Conservation (phyloP, 2,329 filamentous ascomycete genomes). For the Colletotrichum camelliae region DNA sequence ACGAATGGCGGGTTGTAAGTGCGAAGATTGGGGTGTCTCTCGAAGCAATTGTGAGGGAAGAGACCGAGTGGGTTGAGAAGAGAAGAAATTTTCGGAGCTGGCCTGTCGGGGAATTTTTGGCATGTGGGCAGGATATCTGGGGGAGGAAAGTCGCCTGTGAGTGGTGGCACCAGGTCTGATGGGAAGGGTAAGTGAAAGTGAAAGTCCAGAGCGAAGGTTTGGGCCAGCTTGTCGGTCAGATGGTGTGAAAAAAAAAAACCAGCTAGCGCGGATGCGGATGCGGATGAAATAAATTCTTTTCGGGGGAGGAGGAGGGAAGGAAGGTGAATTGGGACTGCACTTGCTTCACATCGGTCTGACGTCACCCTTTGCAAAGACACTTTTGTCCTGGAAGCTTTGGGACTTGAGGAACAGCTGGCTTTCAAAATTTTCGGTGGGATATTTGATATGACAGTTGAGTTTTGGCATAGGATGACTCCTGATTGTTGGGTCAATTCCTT, state of each 20-base stretch:
- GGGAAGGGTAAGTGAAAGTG: not conserved
- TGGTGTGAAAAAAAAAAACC: not conserved
- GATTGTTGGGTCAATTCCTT: not conserved
- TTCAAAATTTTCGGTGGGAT: not conserved
- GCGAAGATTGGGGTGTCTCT: not conserved
- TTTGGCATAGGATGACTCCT: not conserved
- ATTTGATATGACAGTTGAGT: not conserved
- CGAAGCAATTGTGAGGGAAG: not conserved
- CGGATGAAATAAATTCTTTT: not conserved
- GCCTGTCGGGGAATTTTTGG: not conserved
- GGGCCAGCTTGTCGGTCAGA: not conserved
- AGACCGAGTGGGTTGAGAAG: not conserved
- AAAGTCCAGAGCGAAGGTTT: not conserved
- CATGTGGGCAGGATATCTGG: not conserved
- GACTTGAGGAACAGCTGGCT: not conserved
- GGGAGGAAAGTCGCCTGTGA: not conserved
- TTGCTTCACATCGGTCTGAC: not conserved
- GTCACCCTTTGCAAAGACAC: fast-evolving
- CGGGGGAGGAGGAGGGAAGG: not conserved
- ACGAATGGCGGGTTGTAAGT: not conserved
- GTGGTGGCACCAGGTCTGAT: not conserved
- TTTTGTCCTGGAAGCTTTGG: not conserved
- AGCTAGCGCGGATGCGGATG: not conserved
- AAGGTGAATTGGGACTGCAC: not conserved
- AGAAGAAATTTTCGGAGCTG: not conserved